These are phyloP conservation scores for Umbelopsis sp. DNA, from an alignment of 192 early-diverging fungal species.

Conservation along the genomic window DNA sequence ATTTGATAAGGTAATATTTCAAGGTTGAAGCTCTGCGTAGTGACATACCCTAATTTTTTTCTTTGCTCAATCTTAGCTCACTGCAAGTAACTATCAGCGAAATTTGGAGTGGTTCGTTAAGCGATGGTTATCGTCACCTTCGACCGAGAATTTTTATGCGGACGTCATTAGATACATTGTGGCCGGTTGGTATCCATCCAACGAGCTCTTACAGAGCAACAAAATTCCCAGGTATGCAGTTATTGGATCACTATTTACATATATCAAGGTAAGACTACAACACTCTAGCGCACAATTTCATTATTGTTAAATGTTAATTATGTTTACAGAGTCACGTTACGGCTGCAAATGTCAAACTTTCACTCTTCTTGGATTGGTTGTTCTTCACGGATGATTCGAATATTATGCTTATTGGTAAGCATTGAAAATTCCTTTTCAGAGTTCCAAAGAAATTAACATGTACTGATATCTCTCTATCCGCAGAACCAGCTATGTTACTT, in stretches of 20 bases:
- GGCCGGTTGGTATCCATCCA: constrained; percentile 72
- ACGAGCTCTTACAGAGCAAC: constrained; percentile 65
- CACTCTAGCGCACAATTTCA: background rate
- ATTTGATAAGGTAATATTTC: constrained; percentile 48
- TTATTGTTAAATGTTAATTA: background rate
- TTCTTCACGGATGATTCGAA: constrained; percentile 69
- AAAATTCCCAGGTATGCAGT: constrained; percentile 76
- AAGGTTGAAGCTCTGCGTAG: too few species aligned
- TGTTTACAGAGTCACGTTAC: constrained; percentile 50
- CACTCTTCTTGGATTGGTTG: constrained; percentile 80
- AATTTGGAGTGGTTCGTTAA: constrained; percentile 71
- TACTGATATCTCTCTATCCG: background rate
- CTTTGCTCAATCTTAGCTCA: constrained; percentile 35
- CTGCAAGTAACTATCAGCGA: constrained; percentile 46
- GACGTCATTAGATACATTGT: constrained; percentile 79
- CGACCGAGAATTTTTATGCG: constrained; percentile 58
- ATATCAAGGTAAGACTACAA: constrained; percentile 44
- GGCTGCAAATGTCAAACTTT: constrained; percentile 70
- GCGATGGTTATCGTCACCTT: constrained; percentile 57
- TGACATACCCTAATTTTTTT: background rate
- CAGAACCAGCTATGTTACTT: constrained; percentile 76
- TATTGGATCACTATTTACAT: constrained; percentile 59
- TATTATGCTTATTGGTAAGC: constrained; percentile 69
- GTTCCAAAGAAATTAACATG: too few species aligned
- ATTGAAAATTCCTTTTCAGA: too few species aligned